Base-by-base conservation (phyloP, 805 yeast genomes). In the Kodamaea hsintzibuensis region DNA sequence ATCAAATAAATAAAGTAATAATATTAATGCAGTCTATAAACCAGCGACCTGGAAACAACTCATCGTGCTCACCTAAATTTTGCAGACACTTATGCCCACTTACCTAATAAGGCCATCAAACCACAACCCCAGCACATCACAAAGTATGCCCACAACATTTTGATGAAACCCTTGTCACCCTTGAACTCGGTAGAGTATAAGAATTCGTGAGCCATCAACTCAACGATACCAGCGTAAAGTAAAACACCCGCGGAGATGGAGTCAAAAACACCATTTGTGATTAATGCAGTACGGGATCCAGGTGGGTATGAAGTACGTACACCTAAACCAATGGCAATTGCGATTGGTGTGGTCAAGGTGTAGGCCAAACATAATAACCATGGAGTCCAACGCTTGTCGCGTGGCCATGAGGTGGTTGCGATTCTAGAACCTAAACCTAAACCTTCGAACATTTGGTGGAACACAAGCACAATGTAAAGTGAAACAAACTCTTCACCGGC, bases 361-460 rank as follows among this genome's bases (percentile, higher is more conserved):
- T 66, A 71, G 9, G 61, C 68, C 22, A 63, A 51, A 2, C 72
- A 67, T 61, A 71, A 59, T 10, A 67, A 13, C 75, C 75, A 71
- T 14, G 90, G 90, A 0, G 86, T 79, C 59, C 63, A 71, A 57
- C 76, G 72, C 60, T 64, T 68, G 18, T 61, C 55, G 7, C 61
- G 49, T 7, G 88, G 86, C 82, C 86, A 86, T 1, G 76, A 72
- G 0, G 82, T 76, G 30, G 77, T 78, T 1, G 91, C 87, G 38
- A 88, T 76, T 68, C 96, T 82, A 7, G 93, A 80, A 19, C 96
- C 96, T 59, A 90, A 74, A 55, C 96, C 96, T 48, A 90, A 76
- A 49, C 96, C 96, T 72, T 89, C 96, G 64, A 89, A 89, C 76
- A 85, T 77, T 70, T 89, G 96, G 67, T 90, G 91, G 77, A 83